A percentile compares a stretch with the other conserved stretches of the same genome.
These are phyloP conservation scores for Recurvomyces mirabilis DNA, from an alignment of 495 filamentous ascomycete genomes.

Conservation along the genomic window DNA sequence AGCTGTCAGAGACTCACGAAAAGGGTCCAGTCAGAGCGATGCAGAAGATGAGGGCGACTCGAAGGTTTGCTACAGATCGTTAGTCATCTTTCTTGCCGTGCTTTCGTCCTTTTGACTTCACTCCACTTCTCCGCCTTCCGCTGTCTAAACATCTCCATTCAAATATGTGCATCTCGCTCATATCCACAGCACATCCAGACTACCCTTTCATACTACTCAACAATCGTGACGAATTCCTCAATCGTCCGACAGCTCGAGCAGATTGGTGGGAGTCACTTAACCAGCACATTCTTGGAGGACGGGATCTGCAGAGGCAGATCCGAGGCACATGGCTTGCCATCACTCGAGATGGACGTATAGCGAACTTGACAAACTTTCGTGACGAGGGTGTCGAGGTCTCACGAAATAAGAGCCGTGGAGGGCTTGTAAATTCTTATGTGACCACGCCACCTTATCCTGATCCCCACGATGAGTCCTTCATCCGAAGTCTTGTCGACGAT, in stretches of 20 bases:
- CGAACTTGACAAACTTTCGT: constrained; percentile 88
- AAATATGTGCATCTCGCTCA: constrained; percentile 82
- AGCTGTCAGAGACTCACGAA: too few relatives aligned
- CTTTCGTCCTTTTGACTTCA: background rate
- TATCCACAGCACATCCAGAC: constrained; percentile 80
- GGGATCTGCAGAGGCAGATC: constrained; percentile 52
- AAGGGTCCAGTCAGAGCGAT: too few relatives aligned
- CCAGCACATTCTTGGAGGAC: constrained; percentile 51
- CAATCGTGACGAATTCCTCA: constrained; percentile 92
- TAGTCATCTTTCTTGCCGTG: too few relatives aligned
- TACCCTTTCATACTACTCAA: constrained; percentile 84
- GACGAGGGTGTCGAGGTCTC: constrained; percentile 53
- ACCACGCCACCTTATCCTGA: constrained; percentile 29
- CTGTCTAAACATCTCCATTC: background rate
- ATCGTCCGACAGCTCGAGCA: constrained; percentile 71
- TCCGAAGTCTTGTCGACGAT: constrained; percentile 53
- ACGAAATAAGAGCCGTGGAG: constrained; percentile 61
- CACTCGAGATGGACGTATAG: constrained; percentile 70
- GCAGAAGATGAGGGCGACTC: too few relatives aligned
- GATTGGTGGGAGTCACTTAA: constrained; percentile 68
- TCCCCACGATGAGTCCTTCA: constrained; percentile 49
- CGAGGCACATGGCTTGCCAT: constrained; percentile 92
- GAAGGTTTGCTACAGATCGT: too few relatives aligned
- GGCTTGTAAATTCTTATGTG: constrained; percentile 83
- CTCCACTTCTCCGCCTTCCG: background rate